phyloP scores from a whole-genome alignment of 2,329 filamentous ascomycete species.

The Ceratocystis diversiconidia region DNA sequence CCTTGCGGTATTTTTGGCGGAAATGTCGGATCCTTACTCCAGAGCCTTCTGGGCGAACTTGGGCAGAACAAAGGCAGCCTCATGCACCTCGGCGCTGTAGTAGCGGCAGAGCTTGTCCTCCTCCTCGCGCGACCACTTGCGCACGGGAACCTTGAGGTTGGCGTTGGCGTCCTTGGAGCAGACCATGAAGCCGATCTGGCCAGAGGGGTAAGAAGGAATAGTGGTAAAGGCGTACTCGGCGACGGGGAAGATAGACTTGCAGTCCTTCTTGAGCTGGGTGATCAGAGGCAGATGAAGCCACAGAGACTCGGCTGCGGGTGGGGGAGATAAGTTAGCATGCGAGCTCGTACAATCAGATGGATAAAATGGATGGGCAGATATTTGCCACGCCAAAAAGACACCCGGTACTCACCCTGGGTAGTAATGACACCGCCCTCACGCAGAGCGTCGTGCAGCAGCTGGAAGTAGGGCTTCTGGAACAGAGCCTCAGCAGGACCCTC shows the following conservation, averaged over 20 bases:
- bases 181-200: conserved; percentile 99
- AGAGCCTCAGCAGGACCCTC: conserved; percentile 91
- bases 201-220: conserved; percentile 96
- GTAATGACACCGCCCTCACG: conserved; percentile 95
- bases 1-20: not conserved
- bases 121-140: conserved; percentile 70
- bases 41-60: conserved; percentile 77
- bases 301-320: conserved; percentile 76
- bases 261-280: conserved; percentile 87
- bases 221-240: conserved; percentile 99
- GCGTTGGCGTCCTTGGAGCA: conserved; percentile 85
- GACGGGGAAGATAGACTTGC: conserved; percentile 91
- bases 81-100: conserved; percentile 95
- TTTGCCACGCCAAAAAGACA: conserved; percentile 37
- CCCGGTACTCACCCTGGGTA: conserved; percentile 74
- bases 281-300: conserved; percentile 96
- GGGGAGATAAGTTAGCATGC: conserved; percentile 1
- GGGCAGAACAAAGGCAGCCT: conserved; percentile 83
- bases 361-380: not conserved
- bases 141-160: conserved; percentile 73
- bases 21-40: conserved; percentile 30
- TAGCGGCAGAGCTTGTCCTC: conserved; percentile 89
- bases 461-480: conserved; percentile 98
- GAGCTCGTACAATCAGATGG: not conserved
- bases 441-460: conserved; percentile 79